phyloP scores from a whole-genome alignment of 2,329 filamentous ascomycete genomes.

The Geosmithia morbida region DNA sequence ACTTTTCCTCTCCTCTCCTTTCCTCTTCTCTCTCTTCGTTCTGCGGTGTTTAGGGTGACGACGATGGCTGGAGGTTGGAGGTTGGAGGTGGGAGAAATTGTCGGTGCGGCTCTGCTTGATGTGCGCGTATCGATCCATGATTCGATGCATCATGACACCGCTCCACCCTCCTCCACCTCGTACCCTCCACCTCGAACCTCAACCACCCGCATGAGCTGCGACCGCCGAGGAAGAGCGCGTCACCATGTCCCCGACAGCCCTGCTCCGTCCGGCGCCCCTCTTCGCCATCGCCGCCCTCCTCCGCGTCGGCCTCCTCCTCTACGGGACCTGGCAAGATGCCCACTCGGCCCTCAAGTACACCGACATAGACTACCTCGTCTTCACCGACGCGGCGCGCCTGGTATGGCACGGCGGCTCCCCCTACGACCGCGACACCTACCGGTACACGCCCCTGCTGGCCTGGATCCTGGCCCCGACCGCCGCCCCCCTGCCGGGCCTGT shows the following conservation, averaged over 20 bases:
- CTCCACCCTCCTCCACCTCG: too few species aligned
- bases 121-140: too few species aligned
- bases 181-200: too few species aligned
- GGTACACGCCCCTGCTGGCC: slow-evolving; percentile 86
- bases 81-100: not conserved
- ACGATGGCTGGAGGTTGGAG: not conserved
- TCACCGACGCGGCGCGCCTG: slow-evolving; percentile 85
- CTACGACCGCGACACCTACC: slow-evolving; percentile 85
- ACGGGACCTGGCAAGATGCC: slow-evolving; percentile 86
- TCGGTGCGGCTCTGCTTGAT: not conserved
- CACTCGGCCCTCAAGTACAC: slow-evolving; percentile 92
- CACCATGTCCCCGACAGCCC: slow-evolving; percentile 2
- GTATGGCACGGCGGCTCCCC: slow-evolving; percentile 54
- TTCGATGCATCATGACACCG: too few species aligned
- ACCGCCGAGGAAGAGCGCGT: not conserved
- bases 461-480: slow-evolving; percentile 81
- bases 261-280: slow-evolving; percentile 27
- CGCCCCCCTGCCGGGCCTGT: slow-evolving; percentile 36
- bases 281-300: slow-evolving; percentile 47
- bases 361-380: slow-evolving; percentile 97
- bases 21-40: too few species aligned
- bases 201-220: not conserved
- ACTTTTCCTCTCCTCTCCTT: too few species aligned
- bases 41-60: not conserved
- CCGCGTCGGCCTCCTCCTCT: slow-evolving; percentile 61